phyloP scores from a whole-genome alignment of 805 yeast genomes.

The Starmerella davenportii region DNA sequence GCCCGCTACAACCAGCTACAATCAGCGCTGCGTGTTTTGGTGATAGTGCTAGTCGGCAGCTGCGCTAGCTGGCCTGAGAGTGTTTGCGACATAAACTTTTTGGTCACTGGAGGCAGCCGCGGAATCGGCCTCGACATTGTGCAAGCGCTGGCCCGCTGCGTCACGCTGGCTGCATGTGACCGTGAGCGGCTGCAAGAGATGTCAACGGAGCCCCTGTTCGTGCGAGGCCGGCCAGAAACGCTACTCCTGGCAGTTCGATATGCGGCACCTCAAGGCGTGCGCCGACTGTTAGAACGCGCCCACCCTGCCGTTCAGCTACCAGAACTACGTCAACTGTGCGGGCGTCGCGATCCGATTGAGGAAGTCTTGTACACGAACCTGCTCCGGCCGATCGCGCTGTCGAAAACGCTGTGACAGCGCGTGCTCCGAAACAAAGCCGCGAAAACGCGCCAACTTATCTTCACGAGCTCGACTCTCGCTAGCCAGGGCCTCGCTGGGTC shows the following conservation, averaged over 20 bases:
- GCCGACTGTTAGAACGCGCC: slow-evolving; percentile 12
- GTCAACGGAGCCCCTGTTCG: slow-evolving; percentile 11
- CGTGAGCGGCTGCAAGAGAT: slow-evolving; percentile 23
- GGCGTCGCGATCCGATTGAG: slow-evolving; percentile 44
- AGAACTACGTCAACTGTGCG: slow-evolving; percentile 29
- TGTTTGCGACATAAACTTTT: slow-evolving; percentile 14
- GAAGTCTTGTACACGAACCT: slow-evolving; percentile 39
- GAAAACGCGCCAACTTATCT: slow-evolving; percentile 28
- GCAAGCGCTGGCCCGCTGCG: slow-evolving; percentile 27
- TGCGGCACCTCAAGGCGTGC: slow-evolving; percentile 6
- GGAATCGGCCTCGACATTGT: slow-evolving; percentile 53
- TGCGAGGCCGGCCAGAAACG: slow-evolving; percentile 6
- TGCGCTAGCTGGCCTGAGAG: too few relatives aligned
- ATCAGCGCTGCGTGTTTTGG: too few relatives aligned
- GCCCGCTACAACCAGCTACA: too few relatives aligned
- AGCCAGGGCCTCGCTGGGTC: slow-evolving; percentile 32
- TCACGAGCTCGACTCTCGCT: slow-evolving; percentile 47
- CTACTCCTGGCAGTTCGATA: slow-evolving; percentile 12
- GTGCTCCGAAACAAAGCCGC: slow-evolving; percentile 28
- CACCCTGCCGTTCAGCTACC: slow-evolving; percentile 25
- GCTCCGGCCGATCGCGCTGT: slow-evolving; percentile 39
- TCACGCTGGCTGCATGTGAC: slow-evolving; percentile 36
- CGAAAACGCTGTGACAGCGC: slow-evolving; percentile 34
- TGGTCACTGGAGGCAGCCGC: slow-evolving; percentile 48
- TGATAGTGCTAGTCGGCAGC: too few relatives aligned